Percentiles rank a stretch among this genome's conserved stretches.
Evolutionary conservation across 345 rosid genomes (phyloP).

Genomic region (Eucalyptus regnans): DNA sequence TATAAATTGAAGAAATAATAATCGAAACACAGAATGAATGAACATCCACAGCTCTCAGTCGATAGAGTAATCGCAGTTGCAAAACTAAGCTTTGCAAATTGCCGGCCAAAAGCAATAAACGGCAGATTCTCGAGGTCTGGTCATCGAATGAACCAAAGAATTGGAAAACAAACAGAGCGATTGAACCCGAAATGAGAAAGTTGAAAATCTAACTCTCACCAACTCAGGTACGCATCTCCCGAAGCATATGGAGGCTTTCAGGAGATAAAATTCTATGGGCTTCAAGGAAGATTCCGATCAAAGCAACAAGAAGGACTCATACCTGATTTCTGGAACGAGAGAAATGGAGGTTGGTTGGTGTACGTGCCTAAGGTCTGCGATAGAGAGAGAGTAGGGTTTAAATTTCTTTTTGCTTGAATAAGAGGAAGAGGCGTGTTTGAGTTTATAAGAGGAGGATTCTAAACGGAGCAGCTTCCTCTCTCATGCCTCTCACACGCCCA

Average conservation of each 20-base stretch:
- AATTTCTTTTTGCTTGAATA: too few species aligned
- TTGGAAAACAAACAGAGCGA: neutral
- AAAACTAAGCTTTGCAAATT: neutral
- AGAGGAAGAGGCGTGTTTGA: too few species aligned
- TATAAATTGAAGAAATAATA: neutral
- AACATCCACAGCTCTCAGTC: neutral
- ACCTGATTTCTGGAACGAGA: too few species aligned
- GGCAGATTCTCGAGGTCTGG: rapidly evolving
- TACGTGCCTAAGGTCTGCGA: too few species aligned
- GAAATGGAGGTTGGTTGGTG: too few species aligned
- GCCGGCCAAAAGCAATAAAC: neutral
- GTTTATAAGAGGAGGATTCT: too few species aligned
- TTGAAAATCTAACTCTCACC: neutral
- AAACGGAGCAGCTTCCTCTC: too few species aligned
- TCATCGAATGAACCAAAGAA: neutral
- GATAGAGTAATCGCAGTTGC: neutral
- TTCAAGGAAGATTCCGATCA: neutral
- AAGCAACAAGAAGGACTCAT: neutral
- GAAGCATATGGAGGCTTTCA: neutral
- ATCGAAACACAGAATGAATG: neutral
- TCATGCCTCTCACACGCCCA: too few species aligned
- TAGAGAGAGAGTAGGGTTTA: too few species aligned
- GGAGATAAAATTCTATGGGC: neutral
- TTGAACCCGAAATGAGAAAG: neutral
- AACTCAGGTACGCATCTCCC: rapidly evolving